Evolutionary conservation across 139 green algal genomes (phyloP).

Genomic region (Volvox reticuliferus): DNA sequence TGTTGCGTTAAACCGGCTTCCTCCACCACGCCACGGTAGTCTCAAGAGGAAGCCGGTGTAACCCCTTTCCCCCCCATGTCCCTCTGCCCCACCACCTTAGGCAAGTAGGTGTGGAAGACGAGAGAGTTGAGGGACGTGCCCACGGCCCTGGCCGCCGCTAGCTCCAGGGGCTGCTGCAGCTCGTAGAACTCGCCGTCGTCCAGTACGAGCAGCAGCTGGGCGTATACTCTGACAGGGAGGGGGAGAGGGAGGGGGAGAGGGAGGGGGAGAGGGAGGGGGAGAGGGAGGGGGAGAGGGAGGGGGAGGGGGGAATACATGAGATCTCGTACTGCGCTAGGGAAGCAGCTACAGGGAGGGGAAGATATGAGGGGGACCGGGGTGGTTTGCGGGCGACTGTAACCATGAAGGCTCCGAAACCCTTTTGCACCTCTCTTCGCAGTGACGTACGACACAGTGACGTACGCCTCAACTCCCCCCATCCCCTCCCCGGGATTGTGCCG

Average conservation of each 20-base stretch:
- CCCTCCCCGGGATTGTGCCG: neutral
- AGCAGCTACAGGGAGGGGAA: no score
- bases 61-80: neutral
- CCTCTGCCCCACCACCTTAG: constrained; percentile 17
- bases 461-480: neutral
- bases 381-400: no score
- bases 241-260: neutral
- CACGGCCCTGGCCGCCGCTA: constrained; percentile 74
- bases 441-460: no score
- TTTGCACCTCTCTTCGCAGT: no score
- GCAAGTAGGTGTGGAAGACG: constrained; percentile 79
- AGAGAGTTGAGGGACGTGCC: constrained; percentile 84
- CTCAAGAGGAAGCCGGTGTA: no score
- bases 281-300: neutral
- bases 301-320: no score
- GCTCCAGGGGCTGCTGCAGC: constrained; percentile 52
- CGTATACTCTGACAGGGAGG: constrained; percentile 56
- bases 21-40: no score
- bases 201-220: constrained; percentile 85
- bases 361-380: no score
- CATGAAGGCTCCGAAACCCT: no score
- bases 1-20: no score
- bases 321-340: no score
- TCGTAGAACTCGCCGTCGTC: constrained; percentile 91
- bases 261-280: neutral